These are phyloP conservation scores for Tilletia indica DNA, from an alignment of 1,284 basidiomycete genomes.

Conservation along the genomic window DNA sequence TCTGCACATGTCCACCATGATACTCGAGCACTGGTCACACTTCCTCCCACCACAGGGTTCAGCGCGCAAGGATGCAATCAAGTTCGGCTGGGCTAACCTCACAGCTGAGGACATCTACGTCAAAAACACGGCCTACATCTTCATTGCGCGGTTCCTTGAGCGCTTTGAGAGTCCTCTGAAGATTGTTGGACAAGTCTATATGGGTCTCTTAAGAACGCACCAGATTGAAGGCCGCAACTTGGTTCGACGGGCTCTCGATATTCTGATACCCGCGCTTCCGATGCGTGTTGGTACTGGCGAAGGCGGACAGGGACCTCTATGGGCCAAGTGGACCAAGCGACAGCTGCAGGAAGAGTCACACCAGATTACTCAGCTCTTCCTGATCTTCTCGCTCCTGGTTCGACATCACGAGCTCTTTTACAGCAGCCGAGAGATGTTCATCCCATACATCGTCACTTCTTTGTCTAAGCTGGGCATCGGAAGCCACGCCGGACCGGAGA, in stretches of 20 bases:
- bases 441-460: conserved; percentile 92
- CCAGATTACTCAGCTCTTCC: conserved; percentile 73
- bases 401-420: conserved; percentile 91
- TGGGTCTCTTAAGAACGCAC: conserved; percentile 78
- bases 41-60: conserved; percentile 67
- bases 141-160: conserved; percentile 91
- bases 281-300: conserved; percentile 58
- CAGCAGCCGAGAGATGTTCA: conserved; percentile 85
- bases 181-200: conserved; percentile 92
- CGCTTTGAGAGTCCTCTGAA: conserved; percentile 87
- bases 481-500: conserved; percentile 69
- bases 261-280: conserved; percentile 81
- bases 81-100: conserved; percentile 88
- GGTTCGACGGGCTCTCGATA: conserved; percentile 83
- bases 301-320: conserved; percentile 64
- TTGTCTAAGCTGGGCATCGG: conserved; percentile 58
- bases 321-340: conserved; percentile 85
- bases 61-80: conserved; percentile 89
- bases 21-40: conserved; percentile 79
- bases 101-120: conserved; percentile 80
- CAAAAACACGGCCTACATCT: conserved; percentile 88
- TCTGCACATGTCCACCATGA: conserved; percentile 81
- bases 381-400: conserved; percentile 88
- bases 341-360: conserved; percentile 87
- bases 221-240: conserved; percentile 73